Evolutionary conservation across 805 yeast species (phyloP), one percentile per base, ranked within the genome.

Genomic region (Pichia californica): DNA sequence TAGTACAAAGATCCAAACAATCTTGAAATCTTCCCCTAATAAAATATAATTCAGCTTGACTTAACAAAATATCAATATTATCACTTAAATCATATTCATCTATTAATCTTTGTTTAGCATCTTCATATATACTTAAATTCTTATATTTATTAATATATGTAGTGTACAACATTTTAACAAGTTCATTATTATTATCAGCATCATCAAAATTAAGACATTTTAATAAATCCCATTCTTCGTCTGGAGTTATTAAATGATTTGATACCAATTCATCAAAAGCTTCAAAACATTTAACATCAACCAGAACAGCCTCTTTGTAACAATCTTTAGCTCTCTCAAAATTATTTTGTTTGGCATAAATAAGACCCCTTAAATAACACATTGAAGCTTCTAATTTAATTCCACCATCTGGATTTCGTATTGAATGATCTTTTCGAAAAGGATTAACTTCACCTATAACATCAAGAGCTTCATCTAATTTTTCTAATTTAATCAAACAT

Each of bases 241-340:
- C 62, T 0, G 97, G 95, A 0, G 93, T 76, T 63, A 91, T 66
- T 53, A 88, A 71, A 55, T 81, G 82, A 52, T 83, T 83, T 34
- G 74, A 66, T 2, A 85, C 73, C 40, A 91, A 71, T 57, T 84
- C 88, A 53, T 85, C 77, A 59, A 88, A 88, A 0, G 98, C 97
- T 52, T 91, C 99, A 60, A 70, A 91, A 62, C 97, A 93, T 60
- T 88, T 87, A 7, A 85, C 88, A 61, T 91, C 98, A 2, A 86
- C 87, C 51, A 77, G 53, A 0, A 89, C 79, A 1, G 98, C 96
- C 56, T 88, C 96, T 56, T 80, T 79, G 54, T 79, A 88, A 41
- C 93, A 83, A 42, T 84, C 88, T 54, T 85, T 88, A 0, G 98
- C 98, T 48, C 75, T 71, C 18, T 83, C 93, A 55, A 86, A 82